Base-by-base conservation (phyloP, 73 alveolate genomes). In the Symbiodinium natans region DNA sequence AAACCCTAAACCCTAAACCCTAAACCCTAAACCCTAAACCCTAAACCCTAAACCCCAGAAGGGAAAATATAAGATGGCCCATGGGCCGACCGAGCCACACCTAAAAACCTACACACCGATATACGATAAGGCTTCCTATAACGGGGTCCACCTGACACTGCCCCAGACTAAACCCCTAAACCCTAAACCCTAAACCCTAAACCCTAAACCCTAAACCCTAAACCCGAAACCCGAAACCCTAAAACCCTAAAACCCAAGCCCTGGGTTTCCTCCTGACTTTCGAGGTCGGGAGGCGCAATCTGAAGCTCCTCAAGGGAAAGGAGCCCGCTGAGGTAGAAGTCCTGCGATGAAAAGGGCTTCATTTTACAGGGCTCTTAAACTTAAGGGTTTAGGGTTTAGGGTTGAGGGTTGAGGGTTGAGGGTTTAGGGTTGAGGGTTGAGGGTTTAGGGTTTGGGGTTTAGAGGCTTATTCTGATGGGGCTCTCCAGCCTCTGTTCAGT, bases 271-370 rank as follows among this genome's bases (percentile, higher is more conserved):
- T 15, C 29, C 74, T 15, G 21, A 8, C 17, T 6, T 41, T 6
- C 39, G 38, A 2, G 68, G 68, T 63, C 71, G 39, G 34, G 6
- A 68, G 71, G 34, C 93, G 93, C 54, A 31, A 85, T 85, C 52
- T 85, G 93, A 75, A 85, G n/a, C 82, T 85, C 93, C 46, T 85
- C 93, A 42, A 85, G 29, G 38, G 93, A 85, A 6, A 85, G 54
- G 11, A 85, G 82, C 11, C 93, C 93, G 82, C 82, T 43, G 10
- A 85, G 54, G 54, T 85, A 85, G 36, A 85, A 85, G 82, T 85
- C 92, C 92, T 83, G 77, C 31, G 15, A 34, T 0, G n/a, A 63
- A 21, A 29, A 34, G 38, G 34, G 41, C 38, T 8, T 71, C 83
- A 68, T 21, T 54, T 15, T n/a, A n/a, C n/a, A n/a, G n/a, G n/a